Evolutionary conservation across 202 grass and related monocot species (phyloP), one percentile per base, ranked within the genome.

Genomic region (Saccharum hybrid): DNA sequence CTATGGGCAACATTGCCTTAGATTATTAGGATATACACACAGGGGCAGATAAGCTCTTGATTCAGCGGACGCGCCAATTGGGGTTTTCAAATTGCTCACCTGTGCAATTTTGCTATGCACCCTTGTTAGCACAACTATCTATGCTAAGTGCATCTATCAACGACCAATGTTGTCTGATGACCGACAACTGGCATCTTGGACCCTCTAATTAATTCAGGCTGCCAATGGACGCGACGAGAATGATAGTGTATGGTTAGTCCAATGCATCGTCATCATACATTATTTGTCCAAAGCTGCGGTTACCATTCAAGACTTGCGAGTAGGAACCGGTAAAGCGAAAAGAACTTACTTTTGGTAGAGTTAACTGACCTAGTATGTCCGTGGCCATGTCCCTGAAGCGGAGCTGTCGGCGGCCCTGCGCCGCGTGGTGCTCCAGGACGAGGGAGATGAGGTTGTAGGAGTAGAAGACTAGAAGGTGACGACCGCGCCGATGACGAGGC

Each of bases 401-500:
- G 51, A 98, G 92, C 33, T 91, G 96, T 11, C 92, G 92, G 28
- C 60, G 89, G 10, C 92, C 96, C 19, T 88, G 91, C 74, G 87
- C 73, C 30, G 92, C 96, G 66, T 98, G 90, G 87, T 98, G 96
- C 89, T 98, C 96, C 18, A 98, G 91, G 30, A 98, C 92, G 23
- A 80, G 70, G 56, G 96, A 95, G 85, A 98, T 83, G 87, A 98
- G 96, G 83, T 98, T 98, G 89, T 98, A 98, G 12, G 96, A 98
- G 85, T 98, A 98, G 90, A n/a, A n/a, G n/a, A n/a, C n/a, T n/a
- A n/a, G n/a, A 98, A 98, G 42, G 96, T 86, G 77, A 95, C 89
- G 30, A 61, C 63, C 10, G 91, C 89, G 45, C 87, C 96, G 69
- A 89, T 61, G 63, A 86, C 52, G n/a, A 98, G 90, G 87, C 87